Conservation (phyloP, 106 monocot genomes). For the Dendrobium nobile region DNA sequence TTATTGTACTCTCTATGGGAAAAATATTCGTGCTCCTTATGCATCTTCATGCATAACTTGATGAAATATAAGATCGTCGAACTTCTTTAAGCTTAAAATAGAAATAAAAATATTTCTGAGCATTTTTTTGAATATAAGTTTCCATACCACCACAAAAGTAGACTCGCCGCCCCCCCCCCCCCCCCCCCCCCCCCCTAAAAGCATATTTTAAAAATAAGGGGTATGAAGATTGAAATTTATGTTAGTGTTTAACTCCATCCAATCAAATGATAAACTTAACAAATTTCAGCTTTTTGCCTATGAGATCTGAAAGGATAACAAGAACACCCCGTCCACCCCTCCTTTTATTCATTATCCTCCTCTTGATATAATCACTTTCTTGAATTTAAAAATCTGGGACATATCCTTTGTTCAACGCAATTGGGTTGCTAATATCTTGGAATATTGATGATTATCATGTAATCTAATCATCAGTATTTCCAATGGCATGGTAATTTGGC, state of each 20-base stretch:
- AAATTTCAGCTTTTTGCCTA: too few species aligned
- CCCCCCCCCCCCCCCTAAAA: too few species aligned
- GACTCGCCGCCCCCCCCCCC: too few species aligned
- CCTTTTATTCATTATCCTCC: neutral
- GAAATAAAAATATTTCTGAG: neutral
- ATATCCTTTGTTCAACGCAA: neutral
- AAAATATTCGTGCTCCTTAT: neutral
- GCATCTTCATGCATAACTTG: neutral
- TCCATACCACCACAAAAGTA: too few species aligned
- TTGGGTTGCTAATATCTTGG: neutral
- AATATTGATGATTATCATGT: neutral
- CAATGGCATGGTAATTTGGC: neutral
- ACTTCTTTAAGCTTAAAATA: neutral
- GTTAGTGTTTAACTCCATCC: too few species aligned
- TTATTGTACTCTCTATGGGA: too few species aligned
- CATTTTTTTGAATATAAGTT: too few species aligned
- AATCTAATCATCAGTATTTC: too few species aligned
- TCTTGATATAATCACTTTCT: neutral
- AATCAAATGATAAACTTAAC: too few species aligned
- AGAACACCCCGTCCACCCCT: neutral
- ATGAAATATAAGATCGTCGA: neutral
- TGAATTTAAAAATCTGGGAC: neutral
- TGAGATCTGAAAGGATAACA: neutral
- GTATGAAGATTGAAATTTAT: too few species aligned
- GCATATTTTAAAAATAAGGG: too few species aligned